These are phyloP conservation scores for Lineolata rhizophorae DNA, from an alignment of 495 filamentous ascomycete species.

Conservation along the genomic window DNA sequence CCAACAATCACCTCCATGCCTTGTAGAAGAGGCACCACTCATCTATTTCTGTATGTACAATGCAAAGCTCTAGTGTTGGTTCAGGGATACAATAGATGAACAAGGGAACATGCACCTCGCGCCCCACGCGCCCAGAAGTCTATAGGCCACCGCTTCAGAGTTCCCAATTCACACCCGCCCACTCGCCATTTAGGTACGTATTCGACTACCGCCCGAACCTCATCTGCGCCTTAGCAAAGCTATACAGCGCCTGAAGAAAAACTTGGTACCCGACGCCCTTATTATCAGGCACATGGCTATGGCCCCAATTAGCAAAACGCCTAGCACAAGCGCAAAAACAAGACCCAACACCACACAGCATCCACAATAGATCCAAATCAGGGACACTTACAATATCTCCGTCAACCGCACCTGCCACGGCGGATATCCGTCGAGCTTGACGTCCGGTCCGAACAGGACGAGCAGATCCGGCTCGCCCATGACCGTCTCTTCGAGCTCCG, in stretches of 20 bases:
- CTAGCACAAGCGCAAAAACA: neutral
- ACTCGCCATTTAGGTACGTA: too few species aligned
- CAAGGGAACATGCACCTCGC: too few species aligned
- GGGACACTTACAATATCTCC: constrained; percentile 51
- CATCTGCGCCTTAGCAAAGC: constrained; percentile 73
- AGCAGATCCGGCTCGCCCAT: constrained; percentile 77
- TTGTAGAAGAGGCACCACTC: too few species aligned
- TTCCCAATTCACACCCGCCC: too few species aligned
- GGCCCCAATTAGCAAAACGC: neutral
- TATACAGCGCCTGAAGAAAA: constrained; percentile 64
- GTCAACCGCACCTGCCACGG: constrained; percentile 91
- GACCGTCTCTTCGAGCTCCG: constrained; percentile 52
- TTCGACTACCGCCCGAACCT: constrained; percentile 56
- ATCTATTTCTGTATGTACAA: too few species aligned
- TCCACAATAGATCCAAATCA: too few species aligned
- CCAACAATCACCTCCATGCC: too few species aligned
- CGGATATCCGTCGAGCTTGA: constrained; percentile 77
- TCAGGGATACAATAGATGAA: too few species aligned
- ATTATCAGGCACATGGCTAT: constrained; percentile 40
- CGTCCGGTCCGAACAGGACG: constrained; percentile 58
- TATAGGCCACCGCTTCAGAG: too few species aligned
- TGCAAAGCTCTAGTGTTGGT: too few species aligned
- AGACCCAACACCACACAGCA: neutral
- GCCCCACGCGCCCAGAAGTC: too few species aligned
- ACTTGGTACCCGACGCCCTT: constrained; percentile 73